Base-by-base conservation (phyloP, 169 alveolate species). In the Eimeria acervulina region DNA sequence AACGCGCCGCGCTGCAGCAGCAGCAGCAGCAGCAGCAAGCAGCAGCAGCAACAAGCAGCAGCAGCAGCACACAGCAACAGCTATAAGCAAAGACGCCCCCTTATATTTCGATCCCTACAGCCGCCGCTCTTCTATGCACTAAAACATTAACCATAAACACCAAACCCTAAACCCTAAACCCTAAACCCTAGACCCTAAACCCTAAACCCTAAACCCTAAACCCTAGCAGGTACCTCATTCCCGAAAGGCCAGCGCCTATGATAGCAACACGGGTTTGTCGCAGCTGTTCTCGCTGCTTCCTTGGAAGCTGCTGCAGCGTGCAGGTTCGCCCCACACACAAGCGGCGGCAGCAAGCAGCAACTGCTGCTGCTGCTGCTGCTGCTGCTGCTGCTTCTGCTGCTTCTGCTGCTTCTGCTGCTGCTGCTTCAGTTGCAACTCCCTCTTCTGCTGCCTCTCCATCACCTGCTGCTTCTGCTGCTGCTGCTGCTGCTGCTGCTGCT, bases 211-310 rank as follows among this genome's bases (percentile, higher is more conserved):
- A 63, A 63, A 63, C 74, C 74, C 74, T 3, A 63, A 63, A 63
- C 74, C 74, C 74, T 63, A 51, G 66, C 66, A 10, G 12, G 21
- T 31, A 72, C 84, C 95, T 90, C 87, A 90, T 52, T 12, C 95
- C 95, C 17, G 95, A 40, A 61, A 90, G 74, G 72, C 95, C 95
- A 12, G 95, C 95, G 38, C 95, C 95, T 8, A 90, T 15, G 47
- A 90, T 68, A 23, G 95, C 95, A 17, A 90, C 88, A 15, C 84
- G 36, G 6, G 84, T 72, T 8, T 72, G 28, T 31, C 28, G 84
- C 84, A 72, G 4, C 47, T 72, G 47, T 72, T 36, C 47, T 72
- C 84, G 36, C n/a, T n/a, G 84, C 52, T 31, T 31, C 84, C 59
- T 10, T 15, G 40, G 19, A 12, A 66, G 78, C 78, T 66, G 78